Evolutionary conservation across 768 basidiomycete genomes (phyloP), one percentile per base, ranked within the genome.

Genomic region (Leccinum olivaceopallidum): DNA sequence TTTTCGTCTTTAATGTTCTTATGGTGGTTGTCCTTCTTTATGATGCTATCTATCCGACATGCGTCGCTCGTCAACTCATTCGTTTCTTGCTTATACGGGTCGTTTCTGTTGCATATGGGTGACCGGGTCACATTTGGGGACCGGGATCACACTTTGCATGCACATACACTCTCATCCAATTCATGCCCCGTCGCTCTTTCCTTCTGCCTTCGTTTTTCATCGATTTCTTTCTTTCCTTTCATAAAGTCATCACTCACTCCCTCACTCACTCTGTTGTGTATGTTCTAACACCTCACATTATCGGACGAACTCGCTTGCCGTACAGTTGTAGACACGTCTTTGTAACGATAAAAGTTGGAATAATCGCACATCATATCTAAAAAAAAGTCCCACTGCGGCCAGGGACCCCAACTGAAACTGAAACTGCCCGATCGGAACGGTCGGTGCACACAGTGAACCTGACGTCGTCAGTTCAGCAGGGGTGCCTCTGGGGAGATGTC

Each of bases 311-410:
- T 36, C 24, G 32, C n/a, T 28, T 48, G 52, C 9, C 4, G 22
- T 22, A 20, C 20, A 24, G 22, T 44, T 24, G 53, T 53, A 53
- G 28, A 28, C 16, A 52, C 7, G n/a, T 63, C 55, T 57, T 39
- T 64, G 60, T 71, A 61, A 60, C 51, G 30, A 18, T 71, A 70
- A 44, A 70, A 44, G 42, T 44, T 58, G 56, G 62, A 61, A 61
- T 58, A 53, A 53, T 58, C 49, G 24, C 49, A 26, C 12, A 56
- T 62, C 50, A 39, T 59, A 60, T 61, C 58, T 69, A 30, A 30
- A 30, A 63, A 44, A 58, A 20, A 5, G 20, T 20, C 20, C 44
- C n/a, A 12, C n/a, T 47, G 44, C 30, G 1, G 20, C 44, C n/a
- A 47, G 42, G n/a, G 9, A 30, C 30, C 42, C 42, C 20, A n/a